Evolutionary conservation across 352 stramenopile genomes (phyloP), one percentile per base, ranked within the genome.

Genomic region (Phytophthora quininea): DNA sequence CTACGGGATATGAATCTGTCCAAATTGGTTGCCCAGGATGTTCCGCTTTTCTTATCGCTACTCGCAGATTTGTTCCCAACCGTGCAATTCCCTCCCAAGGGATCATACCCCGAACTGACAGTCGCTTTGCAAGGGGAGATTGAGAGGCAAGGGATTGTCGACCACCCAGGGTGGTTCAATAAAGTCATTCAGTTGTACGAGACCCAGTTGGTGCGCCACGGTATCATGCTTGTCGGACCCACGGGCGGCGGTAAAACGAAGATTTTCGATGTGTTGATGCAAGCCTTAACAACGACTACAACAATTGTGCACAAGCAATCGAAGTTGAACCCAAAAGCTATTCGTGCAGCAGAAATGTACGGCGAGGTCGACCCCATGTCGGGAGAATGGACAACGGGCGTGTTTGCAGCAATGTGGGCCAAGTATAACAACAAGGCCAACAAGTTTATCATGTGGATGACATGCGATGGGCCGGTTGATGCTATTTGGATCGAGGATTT

Each of bases 401-500:
- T 99, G 32, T 99, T 99, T 76, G 96, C 97, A 2, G 96, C 97
- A 2, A 99, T 99, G 85, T 99, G 97, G 97, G 94, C 91, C 30
- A 99, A 99, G 67, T 99, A 96, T 84, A 99, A 99, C 79, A 98
- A 98, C 68, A 97, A 98, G 57, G 92, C 86, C 69, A 99, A 99
- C 77, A 91, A 97, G 37, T 99, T 98, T 76, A 98, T 99, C 81
- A 99, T 97, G 63, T 99, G 97, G 97, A 99, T 99, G 78, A 97
- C 98, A 45, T 97, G 90, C 52, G 97, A 99, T 67, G 97, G 97
- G 1, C 97, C 97, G 3, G 96, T 99, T 6, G 97, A 99, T 79
- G 96, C 96, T 1, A 99, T 99, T 83, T 99, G 97, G 97, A 99
- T 99, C 56, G 97, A 99, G 77, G 95, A 99, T 84, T 77, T 99